Base-by-base conservation (phyloP, 2,329 filamentous ascomycete genomes). In the Cadophora gregata region DNA sequence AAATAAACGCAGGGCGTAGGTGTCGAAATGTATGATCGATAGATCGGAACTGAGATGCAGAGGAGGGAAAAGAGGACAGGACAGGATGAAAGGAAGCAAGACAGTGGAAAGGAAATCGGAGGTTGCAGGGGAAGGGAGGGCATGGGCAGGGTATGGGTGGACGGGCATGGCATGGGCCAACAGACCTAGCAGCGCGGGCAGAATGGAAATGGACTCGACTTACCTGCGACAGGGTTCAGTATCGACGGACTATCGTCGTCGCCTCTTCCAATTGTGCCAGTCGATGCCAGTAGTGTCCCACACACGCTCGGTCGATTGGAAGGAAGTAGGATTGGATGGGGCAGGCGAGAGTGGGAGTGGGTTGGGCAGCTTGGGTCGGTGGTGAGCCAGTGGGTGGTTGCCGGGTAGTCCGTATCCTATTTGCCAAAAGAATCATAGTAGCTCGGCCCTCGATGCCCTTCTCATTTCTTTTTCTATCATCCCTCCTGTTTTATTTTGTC, bases 1-100 rank as follows among this genome's bases (percentile, higher is more conserved):
- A 36, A 62, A 61, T 64, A 64, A 72, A 65, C 63, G 47, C 65
- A 31, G 42, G 14, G 48, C 48, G 33, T 19, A 55, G 48, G 21
- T 42, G 60, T 58, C 27, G 55, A 24, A 9, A 50, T 50, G 51
- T 56, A 21, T 63, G 56, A 59, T 64, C 45, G 42, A 64, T 58
- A 33, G 62, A 59, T 59, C 19, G 36, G 61, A 25, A 36, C 8
- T 47, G 45, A 48, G 25, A 36, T 61, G 33, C 14, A 55, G 31
- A 36, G 63, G 38, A 50, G 51, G 42, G 55, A 63, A 53, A 47
- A 31, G 27, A 56, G 12, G 25, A 21, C 42, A 36, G 31, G 31
- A 47, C 33, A 31, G 42, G 47, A 50, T 33, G 47, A 31, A 33
- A 33, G 47, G 42, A 51, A 47, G 42, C 59, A 51, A 33, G 16